Percentiles rank a stretch among this genome's conserved stretches.
Evolutionary conservation across 2,329 filamentous ascomycete species (phyloP).

Genomic region (Acrocalymma vagum): DNA sequence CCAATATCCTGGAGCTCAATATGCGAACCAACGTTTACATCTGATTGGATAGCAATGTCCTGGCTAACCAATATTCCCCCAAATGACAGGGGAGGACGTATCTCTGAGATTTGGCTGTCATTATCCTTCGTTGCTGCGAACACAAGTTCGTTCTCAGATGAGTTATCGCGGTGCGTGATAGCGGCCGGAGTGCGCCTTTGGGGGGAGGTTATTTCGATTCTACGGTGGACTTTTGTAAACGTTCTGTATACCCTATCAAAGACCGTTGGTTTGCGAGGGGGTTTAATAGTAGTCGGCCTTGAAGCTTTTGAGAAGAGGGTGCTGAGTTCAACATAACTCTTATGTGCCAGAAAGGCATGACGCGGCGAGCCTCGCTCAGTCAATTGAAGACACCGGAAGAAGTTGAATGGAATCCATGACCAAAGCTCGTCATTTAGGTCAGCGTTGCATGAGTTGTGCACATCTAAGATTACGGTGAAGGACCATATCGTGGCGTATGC

Average conservation of each 20-base stretch:
- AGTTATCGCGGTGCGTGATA: conserved; percentile 4
- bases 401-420: conserved; percentile 39
- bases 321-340: conserved; percentile 50
- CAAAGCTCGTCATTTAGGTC: conserved; percentile 33
- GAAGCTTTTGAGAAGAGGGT: conserved; percentile 36
- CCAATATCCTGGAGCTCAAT: conserved; percentile 27
- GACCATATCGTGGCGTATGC: conserved; percentile 41
- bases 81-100: conserved; percentile 12
- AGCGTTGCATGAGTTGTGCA: conserved; percentile 26
- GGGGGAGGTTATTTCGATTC: not conserved
- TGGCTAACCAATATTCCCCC: conserved; percentile 34
- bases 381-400: conserved; percentile 50
- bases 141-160: conserved; percentile 9
- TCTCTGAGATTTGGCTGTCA: conserved; percentile 2
- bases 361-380: conserved; percentile 49
- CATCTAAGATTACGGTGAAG: conserved; percentile 45
- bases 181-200: conserved; percentile 5
- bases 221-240: conserved; percentile 4
- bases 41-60: conserved; percentile 24
- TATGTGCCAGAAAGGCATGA: conserved; percentile 45
- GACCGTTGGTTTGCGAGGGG: conserved; percentile 1
- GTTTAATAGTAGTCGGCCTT: conserved; percentile 2
- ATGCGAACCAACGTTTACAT: conserved; percentile 18
- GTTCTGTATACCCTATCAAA: conserved; percentile 9
- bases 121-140: conserved; percentile 5